Evolutionary conservation across 441 rosid species (phyloP), one percentile per base, ranked within the genome.

Genomic region (Pelargonium cotyledonis): DNA sequence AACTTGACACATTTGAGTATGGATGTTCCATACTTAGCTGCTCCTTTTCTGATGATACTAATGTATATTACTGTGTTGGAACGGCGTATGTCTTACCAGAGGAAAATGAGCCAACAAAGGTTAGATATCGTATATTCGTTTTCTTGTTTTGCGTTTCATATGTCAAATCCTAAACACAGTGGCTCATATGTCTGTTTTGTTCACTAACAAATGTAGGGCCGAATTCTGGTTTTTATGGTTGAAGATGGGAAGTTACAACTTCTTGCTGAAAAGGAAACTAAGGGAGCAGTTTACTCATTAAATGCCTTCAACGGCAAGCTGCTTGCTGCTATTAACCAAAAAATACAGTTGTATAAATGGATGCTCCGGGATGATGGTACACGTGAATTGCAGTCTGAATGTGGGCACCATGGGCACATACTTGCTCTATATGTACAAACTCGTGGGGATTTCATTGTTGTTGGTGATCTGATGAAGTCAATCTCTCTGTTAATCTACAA

Each of bases 401-500:
- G 98, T 41, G 99, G 99, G 71, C 99, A 95, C 80, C 99, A 90
- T 18, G 99, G 98, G 55, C 99, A 92, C 84, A 90, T 95, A 78
- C 96, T 92, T 75, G 98, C 99, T 47, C 96, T 92, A 19, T 90
- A 89, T 79, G 96, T 95, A 26, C 95, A 95, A 77, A 95, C 97
- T 61, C 99, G 97, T 47, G 99, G 99, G 70, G 98, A 95, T 80
- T 95, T 95, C 75, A 95, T 95, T 55, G 95, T 95, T 65, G 97
- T 95, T 64, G 97, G 99, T 72, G 99, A 95, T 81, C 81, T 92
- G 83, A 95, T 95, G 99, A 95, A 95, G 79, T 95, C 97, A 11
- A 90, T 95, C 72, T 91, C 99, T 67, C 74, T 95, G 80, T 82
- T 95, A 67, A 85, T 92, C 70, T 95, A 95, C 83, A 95, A 95